Conservation (phyloP, 2,329 filamentous ascomycete species). For the Ceratocystis harringtonii region DNA sequence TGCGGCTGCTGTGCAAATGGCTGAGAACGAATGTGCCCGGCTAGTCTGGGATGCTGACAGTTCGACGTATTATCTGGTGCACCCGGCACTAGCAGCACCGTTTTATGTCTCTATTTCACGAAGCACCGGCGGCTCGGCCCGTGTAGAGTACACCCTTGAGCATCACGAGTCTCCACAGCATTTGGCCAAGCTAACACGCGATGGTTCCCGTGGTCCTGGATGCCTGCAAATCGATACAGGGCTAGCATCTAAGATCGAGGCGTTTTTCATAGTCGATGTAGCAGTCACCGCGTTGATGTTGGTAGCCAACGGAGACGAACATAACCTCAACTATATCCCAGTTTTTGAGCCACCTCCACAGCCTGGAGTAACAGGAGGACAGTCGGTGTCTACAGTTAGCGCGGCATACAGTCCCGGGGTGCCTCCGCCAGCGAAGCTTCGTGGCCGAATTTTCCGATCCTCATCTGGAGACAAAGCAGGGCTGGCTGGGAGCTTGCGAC, state of each 20-base stretch:
- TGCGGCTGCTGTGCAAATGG: constrained; percentile 42
- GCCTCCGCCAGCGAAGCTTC: constrained; percentile 9
- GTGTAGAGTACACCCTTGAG: constrained; percentile 50
- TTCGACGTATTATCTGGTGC: constrained; percentile 44
- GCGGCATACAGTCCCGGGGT: not conserved
- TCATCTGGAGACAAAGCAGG: not conserved
- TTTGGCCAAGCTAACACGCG: constrained; percentile 44
- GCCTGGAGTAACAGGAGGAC: constrained; percentile 9
- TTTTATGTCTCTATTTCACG: constrained; percentile 47
- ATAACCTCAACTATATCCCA: constrained; percentile 24
- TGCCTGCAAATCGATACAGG: constrained; percentile 47
- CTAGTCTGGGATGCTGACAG: constrained; percentile 57
- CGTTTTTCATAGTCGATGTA: constrained; percentile 48
- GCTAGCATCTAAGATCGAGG: constrained; percentile 43
- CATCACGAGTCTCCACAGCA: constrained; percentile 47
- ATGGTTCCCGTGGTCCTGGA: constrained; percentile 34
- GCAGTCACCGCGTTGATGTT: constrained; percentile 45
- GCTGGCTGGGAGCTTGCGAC: constrained; percentile 14
- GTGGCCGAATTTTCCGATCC: not conserved
- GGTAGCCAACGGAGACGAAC: constrained; percentile 42
- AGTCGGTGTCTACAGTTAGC: constrained; percentile 18
- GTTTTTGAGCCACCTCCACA: constrained; percentile 37
- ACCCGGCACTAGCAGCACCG: constrained; percentile 46
- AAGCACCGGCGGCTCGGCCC: constrained; percentile 33
- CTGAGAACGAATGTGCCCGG: constrained; percentile 53